These are phyloP conservation scores for Basipetospora chlamydospora DNA, from an alignment of 2,329 filamentous ascomycete species.

Conservation along the genomic window DNA sequence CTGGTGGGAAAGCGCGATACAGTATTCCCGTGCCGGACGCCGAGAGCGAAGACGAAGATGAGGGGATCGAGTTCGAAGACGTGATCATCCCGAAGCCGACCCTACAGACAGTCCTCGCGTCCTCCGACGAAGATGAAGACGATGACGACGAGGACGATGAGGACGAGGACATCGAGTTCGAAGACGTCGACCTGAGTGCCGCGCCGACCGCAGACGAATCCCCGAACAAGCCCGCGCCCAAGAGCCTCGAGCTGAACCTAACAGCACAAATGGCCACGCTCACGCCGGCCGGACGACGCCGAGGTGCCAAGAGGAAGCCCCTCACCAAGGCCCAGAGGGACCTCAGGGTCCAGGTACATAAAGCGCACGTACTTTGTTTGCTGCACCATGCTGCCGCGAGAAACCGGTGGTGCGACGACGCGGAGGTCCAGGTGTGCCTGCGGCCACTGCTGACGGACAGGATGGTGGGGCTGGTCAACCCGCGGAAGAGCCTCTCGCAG, in stretches of 20 bases:
- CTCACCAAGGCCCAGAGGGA: constrained; percentile 38
- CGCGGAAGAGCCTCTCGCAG: constrained; percentile 51
- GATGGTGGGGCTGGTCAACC: constrained; percentile 52
- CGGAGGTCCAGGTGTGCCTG: constrained; percentile 49
- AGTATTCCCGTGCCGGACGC: too few relatives aligned
- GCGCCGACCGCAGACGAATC: constrained; percentile 9
- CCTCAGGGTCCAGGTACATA: constrained; percentile 63
- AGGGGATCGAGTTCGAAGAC: constrained; percentile 34
- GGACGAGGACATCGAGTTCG: constrained; percentile 28
- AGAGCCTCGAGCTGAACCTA: constrained; percentile 36
- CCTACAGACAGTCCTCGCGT: constrained; percentile 34
- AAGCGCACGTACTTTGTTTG: constrained; percentile 70
- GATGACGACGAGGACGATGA: constrained; percentile 23
- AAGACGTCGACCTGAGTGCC: constrained; percentile 33
- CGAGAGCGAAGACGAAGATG: constrained; percentile 21
- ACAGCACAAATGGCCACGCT: constrained; percentile 26
- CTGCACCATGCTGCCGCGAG: constrained; percentile 62
- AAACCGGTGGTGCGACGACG: constrained; percentile 82
- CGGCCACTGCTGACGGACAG: constrained; percentile 51
- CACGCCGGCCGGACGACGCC: constrained; percentile 15
- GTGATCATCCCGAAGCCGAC: constrained; percentile 31
- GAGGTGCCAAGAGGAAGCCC: constrained; percentile 27
- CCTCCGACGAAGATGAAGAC: constrained; percentile 27
- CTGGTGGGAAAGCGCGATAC: too few relatives aligned
- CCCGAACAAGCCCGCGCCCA: constrained; percentile 12